A percentile compares a stretch with the other conserved stretches of the same genome.
phyloP scores from a whole-genome alignment of 257 asterid species.

The Haberlea rhodopensis region DNA sequence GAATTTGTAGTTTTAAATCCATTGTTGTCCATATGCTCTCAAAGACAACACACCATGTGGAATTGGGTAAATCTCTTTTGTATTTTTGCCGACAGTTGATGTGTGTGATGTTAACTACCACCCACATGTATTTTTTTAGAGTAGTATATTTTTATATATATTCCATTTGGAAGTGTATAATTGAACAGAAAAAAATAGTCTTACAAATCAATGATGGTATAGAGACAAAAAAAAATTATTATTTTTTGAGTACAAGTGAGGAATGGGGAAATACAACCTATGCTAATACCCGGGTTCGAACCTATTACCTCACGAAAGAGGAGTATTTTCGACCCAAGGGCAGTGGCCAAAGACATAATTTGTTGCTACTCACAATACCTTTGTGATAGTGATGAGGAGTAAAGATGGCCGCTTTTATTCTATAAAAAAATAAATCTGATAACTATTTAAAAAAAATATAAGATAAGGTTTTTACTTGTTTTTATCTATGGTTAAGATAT shows the following conservation, averaged over 20 bases:
- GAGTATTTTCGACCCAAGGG: too few species aligned
- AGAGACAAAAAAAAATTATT: not conserved
- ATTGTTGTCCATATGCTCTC: constrained; percentile 7
- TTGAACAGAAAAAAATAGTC: not conserved
- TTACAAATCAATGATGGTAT: not conserved
- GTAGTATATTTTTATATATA: not conserved
- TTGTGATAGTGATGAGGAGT: not conserved
- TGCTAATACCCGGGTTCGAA: too few species aligned
- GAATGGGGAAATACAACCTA: too few species aligned
- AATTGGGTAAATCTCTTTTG: constrained; percentile 26
- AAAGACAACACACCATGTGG: constrained; percentile 34
- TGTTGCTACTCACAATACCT: not conserved
- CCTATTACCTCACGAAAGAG: too few species aligned
- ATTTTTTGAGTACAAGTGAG: too few species aligned
- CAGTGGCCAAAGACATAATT: not conserved
- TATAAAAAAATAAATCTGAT: too few species aligned
- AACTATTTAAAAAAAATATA: too few species aligned
- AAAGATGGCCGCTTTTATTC: not conserved
- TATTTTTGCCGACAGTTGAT: constrained; percentile 16
- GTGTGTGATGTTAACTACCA: constrained; percentile 25
- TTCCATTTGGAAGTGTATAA: not conserved
- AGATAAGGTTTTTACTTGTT: not conserved
- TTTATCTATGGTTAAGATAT: not conserved
- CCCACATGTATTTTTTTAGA: constrained; percentile 14
- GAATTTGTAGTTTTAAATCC: constrained; percentile 1